Percentiles rank a stretch among this genome's conserved stretches.
These are phyloP conservation scores for Penicillium sp. DNA, from an alignment of 2,329 filamentous ascomycete species.

Conservation along the genomic window DNA sequence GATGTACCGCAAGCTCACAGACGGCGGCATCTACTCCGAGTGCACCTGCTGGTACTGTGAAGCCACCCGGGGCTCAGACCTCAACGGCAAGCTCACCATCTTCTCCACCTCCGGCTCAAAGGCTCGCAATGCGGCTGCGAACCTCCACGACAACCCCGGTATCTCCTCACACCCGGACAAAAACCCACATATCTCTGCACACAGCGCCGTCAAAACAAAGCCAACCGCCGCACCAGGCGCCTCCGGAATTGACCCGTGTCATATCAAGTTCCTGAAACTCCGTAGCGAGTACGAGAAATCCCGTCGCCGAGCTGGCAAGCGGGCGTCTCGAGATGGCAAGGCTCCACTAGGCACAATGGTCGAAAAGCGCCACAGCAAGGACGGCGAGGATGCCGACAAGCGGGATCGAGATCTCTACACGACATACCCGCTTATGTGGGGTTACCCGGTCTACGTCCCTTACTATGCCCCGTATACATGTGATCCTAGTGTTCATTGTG, in stretches of 20 bases:
- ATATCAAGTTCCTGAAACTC: slow-evolving; percentile 46
- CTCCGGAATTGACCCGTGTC: slow-evolving; percentile 22
- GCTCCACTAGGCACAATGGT: background rate
- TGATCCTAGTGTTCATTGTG: slow-evolving; percentile 48
- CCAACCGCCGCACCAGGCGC: background rate
- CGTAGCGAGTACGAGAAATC: slow-evolving; percentile 60
- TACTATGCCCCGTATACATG: slow-evolving; percentile 54
- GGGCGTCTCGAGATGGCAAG: slow-evolving; percentile 37
- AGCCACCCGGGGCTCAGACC: slow-evolving; percentile 63
- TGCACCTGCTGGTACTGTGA: slow-evolving; percentile 67
- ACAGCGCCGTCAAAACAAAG: slow-evolving; percentile 64
- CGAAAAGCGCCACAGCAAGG: background rate
- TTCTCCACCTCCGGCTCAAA: slow-evolving; percentile 54
- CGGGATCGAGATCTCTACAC: slow-evolving; percentile 17
- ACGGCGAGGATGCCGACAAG: background rate
- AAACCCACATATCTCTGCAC: slow-evolving; percentile 73
- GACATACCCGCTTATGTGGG: slow-evolving; percentile 47
- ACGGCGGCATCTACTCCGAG: slow-evolving; percentile 61
- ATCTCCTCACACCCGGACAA: slow-evolving; percentile 58
- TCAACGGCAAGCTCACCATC: slow-evolving; percentile 47
- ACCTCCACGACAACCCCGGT: slow-evolving; percentile 43
- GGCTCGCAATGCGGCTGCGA: slow-evolving; percentile 57
- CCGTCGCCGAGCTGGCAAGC: slow-evolving; percentile 40
- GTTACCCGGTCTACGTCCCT: slow-evolving; percentile 51
- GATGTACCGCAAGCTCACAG: slow-evolving; percentile 68